Evolutionary conservation across 768 basidiomycete genomes (phyloP), one percentile per base, ranked within the genome.

Genomic region (Russula vinacea): DNA sequence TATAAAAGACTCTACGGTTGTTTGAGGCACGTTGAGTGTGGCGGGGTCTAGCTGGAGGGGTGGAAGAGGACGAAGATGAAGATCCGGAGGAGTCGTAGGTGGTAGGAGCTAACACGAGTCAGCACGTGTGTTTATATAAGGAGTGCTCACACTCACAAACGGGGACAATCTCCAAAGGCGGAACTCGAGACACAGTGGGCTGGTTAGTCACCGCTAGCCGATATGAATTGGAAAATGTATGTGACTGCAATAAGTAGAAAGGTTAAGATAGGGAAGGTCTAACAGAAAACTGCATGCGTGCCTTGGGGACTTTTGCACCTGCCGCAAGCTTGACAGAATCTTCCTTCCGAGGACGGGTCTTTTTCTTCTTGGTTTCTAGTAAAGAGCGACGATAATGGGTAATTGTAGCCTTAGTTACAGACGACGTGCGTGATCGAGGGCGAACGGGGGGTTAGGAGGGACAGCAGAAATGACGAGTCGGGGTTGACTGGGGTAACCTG

Each of bases 371-470:
- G 29, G 16, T 54, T 19, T 65, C 66, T 0, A 64, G 53, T 29
- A 68, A 54, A 52, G 68, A 69, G 33, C 68, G 68, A 13, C 68
- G 68, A 62, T 67, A 69, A 55, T 69, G 68, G 17, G 68, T 69
- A 44, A 69, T 69, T 19, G 68, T 69, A n/a, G 68, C 68, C 9
- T 64, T 68, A 2, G 68, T 65, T 14, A 65, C 68, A 8, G 68
- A 69, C 14, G 58, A 61, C 14, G 62, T 56, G 50, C 68, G 68
- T 35, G 68, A 64, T 40, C 68, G 62, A 40, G 68, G 58, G 33
- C 62, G 66, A 37, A 35, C 13, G 9, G 56, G 50, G 62, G 56
- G 45, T 49, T 60, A 29, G 62, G 51, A 39, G 56, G 33, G 9
- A 37, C 47, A 33, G 53, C 45, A 22, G 58, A 60, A 45, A 52